Evolutionary conservation across 2,329 filamentous ascomycete species (phyloP).

Genomic region (Coniosporium tulheliwenetii): DNA sequence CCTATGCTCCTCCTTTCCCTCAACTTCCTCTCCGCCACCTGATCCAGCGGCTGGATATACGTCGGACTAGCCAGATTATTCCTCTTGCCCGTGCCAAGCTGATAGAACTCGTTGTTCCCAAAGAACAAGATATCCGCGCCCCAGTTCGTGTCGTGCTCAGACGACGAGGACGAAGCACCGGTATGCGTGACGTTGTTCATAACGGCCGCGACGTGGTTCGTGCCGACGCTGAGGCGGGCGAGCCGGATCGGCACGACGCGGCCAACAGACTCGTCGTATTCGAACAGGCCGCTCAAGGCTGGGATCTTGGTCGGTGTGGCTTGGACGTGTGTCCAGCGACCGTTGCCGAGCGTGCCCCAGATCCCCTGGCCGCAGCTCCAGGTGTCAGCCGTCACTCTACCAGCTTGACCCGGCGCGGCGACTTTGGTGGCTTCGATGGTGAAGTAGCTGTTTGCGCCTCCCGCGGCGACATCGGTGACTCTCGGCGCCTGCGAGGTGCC

Average conservation of each 20-base stretch:
- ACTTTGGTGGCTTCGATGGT: conserved; percentile 60
- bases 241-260: conserved; percentile 63
- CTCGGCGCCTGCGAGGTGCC: conserved; percentile 45
- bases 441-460: conserved; percentile 77
- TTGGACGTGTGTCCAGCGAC: conserved; percentile 80
- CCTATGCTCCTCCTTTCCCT: conserved; percentile 52
- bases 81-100: conserved; percentile 80
- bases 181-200: conserved; percentile 69
- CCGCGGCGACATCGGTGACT: conserved; percentile 68
- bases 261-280: conserved; percentile 65
- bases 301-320: conserved; percentile 66
- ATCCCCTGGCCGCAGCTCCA: conserved; percentile 84
- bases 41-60: conserved; percentile 66
- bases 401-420: conserved; percentile 19
- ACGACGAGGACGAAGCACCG: conserved; percentile 30
- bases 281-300: conserved; percentile 64
- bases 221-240: conserved; percentile 55
- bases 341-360: conserved; percentile 66
- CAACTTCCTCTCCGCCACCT: conserved; percentile 43
- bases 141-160: conserved; percentile 64
- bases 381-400: conserved; percentile 54
- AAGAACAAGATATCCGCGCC: conserved; percentile 83
- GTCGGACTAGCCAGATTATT: conserved; percentile 62
- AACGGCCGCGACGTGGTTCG: conserved; percentile 66
- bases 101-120: conserved; percentile 89